Evolutionary conservation across 768 basidiomycete species (phyloP), one percentile per base, ranked within the genome.

Genomic region (Melanogaster broomeanus): DNA sequence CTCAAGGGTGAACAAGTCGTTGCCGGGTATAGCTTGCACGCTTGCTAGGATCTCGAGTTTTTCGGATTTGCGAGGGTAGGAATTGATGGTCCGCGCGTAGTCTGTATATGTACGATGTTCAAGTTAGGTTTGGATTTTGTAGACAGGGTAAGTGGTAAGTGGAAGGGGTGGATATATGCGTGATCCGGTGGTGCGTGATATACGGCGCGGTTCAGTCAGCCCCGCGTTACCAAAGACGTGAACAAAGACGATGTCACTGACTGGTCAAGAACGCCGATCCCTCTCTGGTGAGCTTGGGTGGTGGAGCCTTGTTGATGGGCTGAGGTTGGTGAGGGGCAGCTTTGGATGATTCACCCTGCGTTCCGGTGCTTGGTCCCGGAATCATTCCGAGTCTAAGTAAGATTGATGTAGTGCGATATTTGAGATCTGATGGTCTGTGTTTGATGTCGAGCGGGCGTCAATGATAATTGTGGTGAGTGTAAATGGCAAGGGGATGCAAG

Each of bases 21-120:
- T 66, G 0, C 66, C 66, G 3, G 66, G 61, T 12, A 64, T 52
- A 19, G 56, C 31, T 4, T 21, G 60, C 2, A 67, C 50, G 1
- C 3, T 9, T 16, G 39, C 34, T 4, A 67, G 57, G 1, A 67
- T 22, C 37, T 4, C 2, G 2, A 39, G 12, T 40, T 64, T 68
- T 28, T 66, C 60, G 0, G 15, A 0, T 18, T 9, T 49, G 0
- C 16, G 3, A 2, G 66, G 66, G 35, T 62, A 51, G 6, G 59
- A 10, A 4, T 39, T 59, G 51, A 54, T 19, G 1, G 46, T 53
- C 25, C 42, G 45, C 21, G 39, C 64, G 27, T 62, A 64, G 25
- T 64, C 66, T 67, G 39, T 19, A 8, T 19, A n/a, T 24, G 18
- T 38, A 25, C n/a, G 18, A 28, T 34, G 12, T 31, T 13, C 31